Evolutionary conservation across 225 moss, liverwort and hornwort genomes (phyloP).

Genomic region (Pleurozium schreberi): DNA sequence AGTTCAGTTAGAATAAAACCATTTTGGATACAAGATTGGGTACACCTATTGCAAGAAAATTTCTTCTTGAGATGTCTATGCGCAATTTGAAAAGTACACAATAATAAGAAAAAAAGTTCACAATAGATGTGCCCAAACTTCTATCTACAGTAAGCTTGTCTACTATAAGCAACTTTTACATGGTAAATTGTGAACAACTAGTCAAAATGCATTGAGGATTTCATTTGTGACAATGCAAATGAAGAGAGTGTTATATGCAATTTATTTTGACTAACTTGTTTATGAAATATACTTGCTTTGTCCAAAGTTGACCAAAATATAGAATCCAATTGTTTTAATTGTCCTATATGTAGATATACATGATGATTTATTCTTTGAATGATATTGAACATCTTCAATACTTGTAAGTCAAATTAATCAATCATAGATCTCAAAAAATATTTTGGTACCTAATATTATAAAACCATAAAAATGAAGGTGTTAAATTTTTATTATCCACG

Average conservation of each 20-base stretch:
- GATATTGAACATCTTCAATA: neutral
- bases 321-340: neutral
- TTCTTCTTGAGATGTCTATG: neutral
- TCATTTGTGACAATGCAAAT: neutral
- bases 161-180: neutral
- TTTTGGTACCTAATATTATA: neutral
- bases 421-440: neutral
- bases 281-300: neutral
- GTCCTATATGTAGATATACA: neutral
- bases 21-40: rapidly evolving
- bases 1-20: too few relatives aligned
- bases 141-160: rapidly evolving
- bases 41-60: rapidly evolving
- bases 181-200: neutral
- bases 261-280: neutral
- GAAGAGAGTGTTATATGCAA: neutral
- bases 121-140: neutral
- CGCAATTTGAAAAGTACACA: neutral
- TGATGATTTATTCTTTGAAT: neutral
- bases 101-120: neutral
- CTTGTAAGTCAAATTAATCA: neutral
- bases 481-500: neutral
- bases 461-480: neutral
- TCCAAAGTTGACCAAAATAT: neutral
- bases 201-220: neutral